These are phyloP conservation scores for Triticum turgidum DNA, from an alignment of 176 grass and related monocot genomes.

Conservation along the genomic window DNA sequence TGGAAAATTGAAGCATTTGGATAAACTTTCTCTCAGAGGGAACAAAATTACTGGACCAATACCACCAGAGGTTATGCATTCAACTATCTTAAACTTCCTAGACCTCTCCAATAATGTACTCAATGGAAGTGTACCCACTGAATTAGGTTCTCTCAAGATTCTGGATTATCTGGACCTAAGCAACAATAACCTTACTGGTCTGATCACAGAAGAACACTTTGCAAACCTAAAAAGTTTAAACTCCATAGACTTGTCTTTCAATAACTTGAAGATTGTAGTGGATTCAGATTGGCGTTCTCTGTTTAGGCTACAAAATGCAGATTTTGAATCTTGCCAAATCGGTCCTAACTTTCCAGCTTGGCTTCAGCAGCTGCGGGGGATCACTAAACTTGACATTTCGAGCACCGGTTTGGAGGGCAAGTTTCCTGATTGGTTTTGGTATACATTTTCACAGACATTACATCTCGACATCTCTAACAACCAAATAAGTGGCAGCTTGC, in stretches of 20 bases:
- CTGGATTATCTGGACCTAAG: too few relatives aligned
- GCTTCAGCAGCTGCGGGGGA: slow-evolving; percentile 4
- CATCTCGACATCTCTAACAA: slow-evolving; percentile 37
- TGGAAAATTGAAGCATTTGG: too few relatives aligned
- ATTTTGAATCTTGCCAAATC: slow-evolving; percentile 7
- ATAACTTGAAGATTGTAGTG: not conserved
- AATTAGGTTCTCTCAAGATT: too few relatives aligned
- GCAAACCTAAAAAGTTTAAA: not conserved
- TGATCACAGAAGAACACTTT: not conserved
- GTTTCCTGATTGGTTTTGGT: slow-evolving; percentile 40
- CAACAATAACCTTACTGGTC: too few relatives aligned
- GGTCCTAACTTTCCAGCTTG: slow-evolving; percentile 34
- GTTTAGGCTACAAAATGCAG: not conserved
- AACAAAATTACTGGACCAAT: too few relatives aligned
- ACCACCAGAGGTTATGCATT: too few relatives aligned
- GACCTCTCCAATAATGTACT: too few relatives aligned
- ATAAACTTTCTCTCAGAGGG: too few relatives aligned
- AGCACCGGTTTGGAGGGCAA: not conserved
- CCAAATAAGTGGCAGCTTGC: slow-evolving; percentile 32
- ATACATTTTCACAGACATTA: not conserved
- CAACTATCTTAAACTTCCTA: not conserved
- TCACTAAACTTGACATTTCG: not conserved
- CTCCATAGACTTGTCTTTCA: not conserved
- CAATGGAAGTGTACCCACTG: too few relatives aligned
- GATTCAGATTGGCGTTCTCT: not conserved